Percentiles rank a stretch among this genome's conserved stretches.
phyloP scores from a whole-genome alignment of 1,284 basidiomycete species.

The Rhodotorula sp. region DNA sequence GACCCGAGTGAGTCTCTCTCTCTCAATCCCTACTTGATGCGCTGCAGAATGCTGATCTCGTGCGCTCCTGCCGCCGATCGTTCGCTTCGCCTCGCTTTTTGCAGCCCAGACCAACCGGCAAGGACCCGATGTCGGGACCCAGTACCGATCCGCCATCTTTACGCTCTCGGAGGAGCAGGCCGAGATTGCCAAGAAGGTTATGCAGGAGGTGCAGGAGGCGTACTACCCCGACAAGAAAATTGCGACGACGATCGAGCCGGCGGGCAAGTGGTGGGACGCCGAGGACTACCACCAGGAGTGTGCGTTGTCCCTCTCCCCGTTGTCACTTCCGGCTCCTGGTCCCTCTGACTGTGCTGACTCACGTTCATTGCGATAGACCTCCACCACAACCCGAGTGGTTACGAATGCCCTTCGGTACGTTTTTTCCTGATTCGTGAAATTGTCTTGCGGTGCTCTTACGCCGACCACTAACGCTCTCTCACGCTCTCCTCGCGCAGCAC shows the following conservation, averaged over 20 bases:
- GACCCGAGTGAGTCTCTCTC: conserved; percentile 62
- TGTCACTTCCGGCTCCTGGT: background rate
- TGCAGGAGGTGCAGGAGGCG: conserved; percentile 78
- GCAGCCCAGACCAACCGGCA: conserved; percentile 62
- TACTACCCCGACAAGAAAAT: conserved; percentile 71
- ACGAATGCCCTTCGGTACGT: conserved; percentile 55
- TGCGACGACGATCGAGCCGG: conserved; percentile 66
- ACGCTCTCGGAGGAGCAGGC: conserved; percentile 73
- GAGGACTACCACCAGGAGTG: conserved; percentile 81
- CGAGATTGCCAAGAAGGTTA: conserved; percentile 71
- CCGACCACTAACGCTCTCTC: background rate
- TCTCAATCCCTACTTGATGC: background rate
- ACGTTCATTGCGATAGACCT: conserved; percentile 52
- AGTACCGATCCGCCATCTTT: conserved; percentile 94
- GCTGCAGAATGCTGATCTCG: too few relatives aligned
- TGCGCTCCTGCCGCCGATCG: background rate
- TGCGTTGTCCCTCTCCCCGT: conserved; percentile 4
- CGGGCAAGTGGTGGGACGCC: conserved; percentile 73
- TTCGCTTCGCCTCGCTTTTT: background rate
- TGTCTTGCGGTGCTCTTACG: too few relatives aligned
- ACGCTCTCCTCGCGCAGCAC: background rate
- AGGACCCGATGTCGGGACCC: conserved; percentile 71
- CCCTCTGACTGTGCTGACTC: background rate
- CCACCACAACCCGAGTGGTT: conserved; percentile 63
- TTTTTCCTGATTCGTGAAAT: background rate